These are phyloP conservation scores for Heterobasidion parviporum DNA, from an alignment of 1,284 basidiomycete genomes.

Conservation along the genomic window DNA sequence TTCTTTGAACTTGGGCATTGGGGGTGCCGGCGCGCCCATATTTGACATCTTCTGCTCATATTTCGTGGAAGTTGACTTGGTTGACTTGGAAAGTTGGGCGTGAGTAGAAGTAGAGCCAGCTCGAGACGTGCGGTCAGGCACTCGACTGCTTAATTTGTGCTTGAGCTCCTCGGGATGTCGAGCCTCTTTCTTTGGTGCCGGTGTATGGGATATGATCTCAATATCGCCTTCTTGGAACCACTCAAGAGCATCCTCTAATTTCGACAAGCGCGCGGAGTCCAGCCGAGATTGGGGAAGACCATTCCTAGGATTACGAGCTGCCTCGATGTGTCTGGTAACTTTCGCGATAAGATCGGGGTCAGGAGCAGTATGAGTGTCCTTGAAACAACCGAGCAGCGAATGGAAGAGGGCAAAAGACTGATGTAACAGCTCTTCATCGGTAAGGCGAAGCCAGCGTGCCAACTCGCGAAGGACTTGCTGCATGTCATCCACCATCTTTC, in stretches of 20 bases:
- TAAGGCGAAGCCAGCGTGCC: constrained; percentile 81
- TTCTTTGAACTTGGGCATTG: constrained; percentile 28
- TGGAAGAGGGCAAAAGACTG: constrained; percentile 81
- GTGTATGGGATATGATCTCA: constrained; percentile 24
- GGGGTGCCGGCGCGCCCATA: constrained; percentile 13
- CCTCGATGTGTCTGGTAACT: constrained; percentile 51
- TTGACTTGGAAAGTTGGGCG: constrained; percentile 10
- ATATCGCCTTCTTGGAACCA: constrained; percentile 47
- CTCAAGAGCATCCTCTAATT: constrained; percentile 51
- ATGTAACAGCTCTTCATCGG: constrained; percentile 82
- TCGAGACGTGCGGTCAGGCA: too few species aligned
- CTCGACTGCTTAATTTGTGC: too few species aligned
- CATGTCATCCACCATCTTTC: constrained; percentile 70
- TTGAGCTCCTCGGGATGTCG: too few species aligned
- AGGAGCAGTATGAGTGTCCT: constrained; percentile 44
- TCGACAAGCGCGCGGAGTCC: constrained; percentile 44
- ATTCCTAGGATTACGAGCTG: constrained; percentile 35
- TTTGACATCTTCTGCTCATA: constrained; percentile 29
- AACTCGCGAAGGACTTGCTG: constrained; percentile 74
- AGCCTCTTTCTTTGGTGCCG: constrained; percentile 1
- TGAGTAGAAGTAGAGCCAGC: neutral
- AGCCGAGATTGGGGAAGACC: constrained; percentile 40
- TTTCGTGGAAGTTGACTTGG: constrained; percentile 18
- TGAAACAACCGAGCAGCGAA: constrained; percentile 66
- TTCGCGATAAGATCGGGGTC: constrained; percentile 42